Evolutionary conservation across 192 early-diverging fungal species (phyloP).

Genomic region (Backusella parvicylindrica): DNA sequence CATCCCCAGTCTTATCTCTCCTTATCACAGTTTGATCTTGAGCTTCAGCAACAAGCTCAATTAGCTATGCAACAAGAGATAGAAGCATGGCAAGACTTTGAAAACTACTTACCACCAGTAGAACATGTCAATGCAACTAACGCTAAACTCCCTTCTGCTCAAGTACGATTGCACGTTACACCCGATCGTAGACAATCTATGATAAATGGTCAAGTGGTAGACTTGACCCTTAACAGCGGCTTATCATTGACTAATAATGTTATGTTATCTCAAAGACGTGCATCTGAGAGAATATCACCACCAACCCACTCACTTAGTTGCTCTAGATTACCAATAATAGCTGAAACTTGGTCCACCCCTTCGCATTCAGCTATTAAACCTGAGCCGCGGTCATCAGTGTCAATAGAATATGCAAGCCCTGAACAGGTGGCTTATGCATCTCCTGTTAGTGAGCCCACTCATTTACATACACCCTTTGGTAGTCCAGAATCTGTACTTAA

Average conservation of each 20-base stretch:
- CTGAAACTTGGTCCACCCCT: neutral
- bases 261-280: neutral
- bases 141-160: neutral
- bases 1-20: neutral
- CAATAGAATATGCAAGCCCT: neutral
- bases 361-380: neutral
- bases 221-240: neutral
- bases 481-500: constrained; percentile 3
- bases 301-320: neutral
- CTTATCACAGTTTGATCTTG: constrained; percentile 2
- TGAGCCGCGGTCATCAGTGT: neutral
- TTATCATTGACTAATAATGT: neutral
- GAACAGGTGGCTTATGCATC: neutral
- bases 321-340: neutral
- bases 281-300: neutral
- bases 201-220: neutral
- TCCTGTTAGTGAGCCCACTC: neutral
- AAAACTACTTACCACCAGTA: constrained; percentile 8
- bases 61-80: constrained; percentile 6
- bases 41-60: constrained; percentile 15
- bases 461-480: neutral
- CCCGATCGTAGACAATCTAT: neutral
- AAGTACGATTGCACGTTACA: neutral
- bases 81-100: constrained; percentile 10
- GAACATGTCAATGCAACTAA: neutral